A percentile compares a stretch with the other conserved stretches of the same genome.
Conservation (phyloP, 2,329 filamentous ascomycete genomes). For the Rutstroemia sp. region DNA sequence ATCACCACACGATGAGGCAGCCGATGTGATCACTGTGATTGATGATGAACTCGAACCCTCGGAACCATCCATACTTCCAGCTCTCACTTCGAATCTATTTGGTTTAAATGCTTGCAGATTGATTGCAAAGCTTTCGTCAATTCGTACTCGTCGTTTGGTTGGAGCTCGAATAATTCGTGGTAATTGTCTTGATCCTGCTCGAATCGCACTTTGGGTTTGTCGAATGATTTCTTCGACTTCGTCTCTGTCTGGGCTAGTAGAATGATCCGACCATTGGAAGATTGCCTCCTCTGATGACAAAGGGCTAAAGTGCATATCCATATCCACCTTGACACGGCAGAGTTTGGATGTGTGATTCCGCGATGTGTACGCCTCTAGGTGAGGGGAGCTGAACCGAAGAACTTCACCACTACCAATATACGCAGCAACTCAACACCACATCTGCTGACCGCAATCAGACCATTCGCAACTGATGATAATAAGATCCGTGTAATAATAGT, state of each 20-base stretch:
- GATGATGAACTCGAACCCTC: conserved; percentile 22
- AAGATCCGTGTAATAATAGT: no score
- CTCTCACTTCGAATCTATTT: neutral
- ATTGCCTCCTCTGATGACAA: conserved; percentile 5
- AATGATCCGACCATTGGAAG: conserved; percentile 5
- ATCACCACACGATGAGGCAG: conserved; percentile 22
- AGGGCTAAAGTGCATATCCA: conserved; percentile 7
- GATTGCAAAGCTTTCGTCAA: neutral
- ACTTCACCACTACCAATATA: no score
- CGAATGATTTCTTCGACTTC: conserved; percentile 4
- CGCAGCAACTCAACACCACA: no score
- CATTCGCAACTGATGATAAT: no score
- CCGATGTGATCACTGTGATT: conserved; percentile 24
- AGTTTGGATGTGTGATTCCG: no score
- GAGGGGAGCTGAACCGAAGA: no score
- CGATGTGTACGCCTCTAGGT: no score
- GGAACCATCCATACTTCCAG: conserved; percentile 25
- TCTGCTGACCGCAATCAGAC: no score
- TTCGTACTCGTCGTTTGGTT: conserved; percentile 1
- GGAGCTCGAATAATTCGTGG: conserved; percentile 3
- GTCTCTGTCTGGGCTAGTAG: conserved; percentile 5
- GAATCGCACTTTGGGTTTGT: conserved; percentile 1
- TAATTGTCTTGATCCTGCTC: neutral
- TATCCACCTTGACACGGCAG: neutral
- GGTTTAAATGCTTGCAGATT: conserved; percentile 1